Base-by-base conservation (phyloP, 768 basidiomycete species). In the Rhodotorula diobovata region DNA sequence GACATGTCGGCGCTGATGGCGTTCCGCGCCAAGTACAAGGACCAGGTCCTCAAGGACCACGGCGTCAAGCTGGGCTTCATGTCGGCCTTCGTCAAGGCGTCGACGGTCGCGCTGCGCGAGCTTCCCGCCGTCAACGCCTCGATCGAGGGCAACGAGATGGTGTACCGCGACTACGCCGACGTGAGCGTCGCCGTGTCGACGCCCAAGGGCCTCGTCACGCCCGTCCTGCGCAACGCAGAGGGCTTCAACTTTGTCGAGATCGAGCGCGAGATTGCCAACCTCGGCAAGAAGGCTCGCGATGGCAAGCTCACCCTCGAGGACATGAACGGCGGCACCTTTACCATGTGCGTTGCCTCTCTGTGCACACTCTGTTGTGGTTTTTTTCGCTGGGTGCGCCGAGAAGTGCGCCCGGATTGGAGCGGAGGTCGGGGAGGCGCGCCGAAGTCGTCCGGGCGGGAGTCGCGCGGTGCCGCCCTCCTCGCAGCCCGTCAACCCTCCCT, bases 281-380 rank as follows among this genome's bases (percentile, higher is more conserved):
- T 97, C 35, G 95, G 93, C 67, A 91, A 90, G 85, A 97, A 94
- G 81, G 95, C 94, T 34, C 85, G 89, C 67, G 93, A 96, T 80
- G 87, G 90, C 77, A 96, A 96, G 81, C 85, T 98, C 63, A 88
- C 89, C n/a, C 85, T 98, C 63, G 96, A 97, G 81, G 95, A 99
- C 81, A 97, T 97, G 95, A 85, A 93, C 45, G 95, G 95, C 60
- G 95, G 95, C 60, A 88, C 92, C n/a, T 97, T 99, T 85, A 98
- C 95, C 74, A 97, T 97, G 92, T 93, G 76, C 74, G 89, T 83
- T 43, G 18, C 71, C 43, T 4, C 32, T 39, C 39, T 14, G 39
- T 39, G n/a, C n/a, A n/a, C n/a, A n/a, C n/a, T n/a, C n/a, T n/a
- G n/a, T n/a, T n/a, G n/a, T n/a, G n/a, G 37, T 46, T 16, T 25